Base-by-base conservation (phyloP, 2,329 filamentous ascomycete species). In the Trichoderma endophyticum region DNA sequence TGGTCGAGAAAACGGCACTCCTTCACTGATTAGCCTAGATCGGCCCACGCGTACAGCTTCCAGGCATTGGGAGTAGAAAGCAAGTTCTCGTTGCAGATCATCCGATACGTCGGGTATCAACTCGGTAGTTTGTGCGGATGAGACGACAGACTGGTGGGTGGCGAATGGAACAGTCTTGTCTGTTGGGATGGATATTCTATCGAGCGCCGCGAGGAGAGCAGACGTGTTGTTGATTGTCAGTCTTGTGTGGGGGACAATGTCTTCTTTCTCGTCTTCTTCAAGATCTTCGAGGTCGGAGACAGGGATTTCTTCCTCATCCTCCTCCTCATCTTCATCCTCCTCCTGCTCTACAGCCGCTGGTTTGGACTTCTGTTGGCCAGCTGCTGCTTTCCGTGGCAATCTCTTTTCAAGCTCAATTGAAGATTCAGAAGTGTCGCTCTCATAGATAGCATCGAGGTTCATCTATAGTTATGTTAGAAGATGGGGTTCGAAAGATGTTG, bases 161-260 rank as follows among this genome's bases (percentile, higher is more conserved):
- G 91, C 91, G 84, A 99, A 99, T 59, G 92, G 88, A 24, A 93
- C 90, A 75, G 88, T 87, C 70, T 88, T 86, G 76, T 86, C 85
- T 70, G 89, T 89, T 15, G 92, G 89, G 67, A 96, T 85, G 54
- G 81, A 75, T 80, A 97, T 94, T 77, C 95, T 93, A 79, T 92
- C 92, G 74, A 97, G 87, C 14, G 94, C 90, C 76, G 93, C 87
- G 75, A 90, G 89, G 66, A 99, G 92, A 39, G 95, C 96, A 75
- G 93, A 86, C 69, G 93, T 95, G 85, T 99, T 99, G 88, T 99
- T 98, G 85, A 98, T 98, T 68, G 95, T 98, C 75, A 98, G 91
- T 77, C 94, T 93, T 80, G 96, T 94, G 83, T 97, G 93, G 18
- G 94, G 93, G 73, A 97, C 90, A 54, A 97, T 88, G 79, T 97